Evolutionary conservation across 2,329 filamentous ascomycete genomes (phyloP).

Genomic region (Aspergillus versicolor): DNA sequence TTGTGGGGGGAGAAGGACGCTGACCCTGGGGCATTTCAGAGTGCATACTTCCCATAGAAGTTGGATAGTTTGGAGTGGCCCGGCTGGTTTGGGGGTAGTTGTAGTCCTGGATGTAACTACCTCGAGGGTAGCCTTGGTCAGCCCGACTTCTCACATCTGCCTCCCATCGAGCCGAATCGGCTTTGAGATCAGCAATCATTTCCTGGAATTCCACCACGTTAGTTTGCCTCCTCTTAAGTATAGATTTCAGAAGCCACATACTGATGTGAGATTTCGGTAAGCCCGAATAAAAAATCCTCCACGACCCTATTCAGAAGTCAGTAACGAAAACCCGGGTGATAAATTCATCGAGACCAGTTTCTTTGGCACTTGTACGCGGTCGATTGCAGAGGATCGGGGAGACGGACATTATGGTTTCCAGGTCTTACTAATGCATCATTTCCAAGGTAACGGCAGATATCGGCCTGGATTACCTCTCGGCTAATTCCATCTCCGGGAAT

Average conservation of each 20-base stretch:
- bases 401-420: constrained; percentile 68
- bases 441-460: constrained; percentile 80
- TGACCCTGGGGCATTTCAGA: constrained; percentile 40
- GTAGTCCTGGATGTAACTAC: constrained; percentile 42
- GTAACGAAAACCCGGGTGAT: constrained; percentile 18
- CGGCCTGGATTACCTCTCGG: constrained; percentile 78
- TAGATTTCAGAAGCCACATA: constrained; percentile 46
- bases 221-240: constrained; percentile 15
- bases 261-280: constrained; percentile 75
- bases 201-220: constrained; percentile 38
- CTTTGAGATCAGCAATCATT: constrained; percentile 56
- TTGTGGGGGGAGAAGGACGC: constrained; percentile 38
- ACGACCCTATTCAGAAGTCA: constrained; percentile 55
- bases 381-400: constrained; percentile 19
- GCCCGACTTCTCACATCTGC: constrained; percentile 41
- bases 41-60: constrained; percentile 32
- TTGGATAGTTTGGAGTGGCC: constrained; percentile 36
- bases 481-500: constrained; percentile 78
- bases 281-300: constrained; percentile 76
- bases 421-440: constrained; percentile 79
- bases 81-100: constrained; percentile 40
- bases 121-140: constrained; percentile 42
- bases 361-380: background rate
- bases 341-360: background rate
- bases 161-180: constrained; percentile 54